A percentile compares a stretch with the other conserved stretches of the same genome.
phyloP scores from a whole-genome alignment of 192 early-diverging fungal genomes.

The Phycomyces nitens region DNA sequence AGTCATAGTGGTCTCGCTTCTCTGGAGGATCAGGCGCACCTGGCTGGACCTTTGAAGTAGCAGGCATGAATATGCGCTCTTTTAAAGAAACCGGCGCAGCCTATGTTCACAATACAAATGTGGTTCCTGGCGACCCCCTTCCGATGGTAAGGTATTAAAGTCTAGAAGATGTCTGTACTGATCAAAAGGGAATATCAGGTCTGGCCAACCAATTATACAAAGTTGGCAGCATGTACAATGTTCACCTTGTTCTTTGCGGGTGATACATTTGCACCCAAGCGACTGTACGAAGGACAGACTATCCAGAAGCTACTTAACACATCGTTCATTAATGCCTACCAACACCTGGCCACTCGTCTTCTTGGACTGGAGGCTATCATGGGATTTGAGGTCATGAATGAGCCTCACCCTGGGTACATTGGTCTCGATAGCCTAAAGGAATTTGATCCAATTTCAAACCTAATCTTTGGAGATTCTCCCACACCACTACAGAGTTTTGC shows the following conservation, averaged over 20 bases:
- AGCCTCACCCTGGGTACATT: conserved; percentile 64
- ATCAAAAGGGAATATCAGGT: conserved; percentile 41
- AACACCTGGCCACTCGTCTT: conserved; percentile 68
- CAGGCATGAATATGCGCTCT: conserved; percentile 66
- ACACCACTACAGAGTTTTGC: conserved; percentile 74
- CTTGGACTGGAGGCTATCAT: conserved; percentile 60
- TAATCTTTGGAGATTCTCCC: conserved; percentile 70
- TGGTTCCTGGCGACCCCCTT: conserved; percentile 43
- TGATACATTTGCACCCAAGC: conserved; percentile 66
- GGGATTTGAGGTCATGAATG: conserved; percentile 73
- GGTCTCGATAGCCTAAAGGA: conserved; percentile 53
- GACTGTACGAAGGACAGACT: conserved; percentile 59
- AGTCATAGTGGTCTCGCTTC: conserved; percentile 58
- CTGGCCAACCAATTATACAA: conserved; percentile 89
- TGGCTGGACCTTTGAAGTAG: conserved; percentile 83
- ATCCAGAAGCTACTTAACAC: conserved; percentile 67
- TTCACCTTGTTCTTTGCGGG: conserved; percentile 83
- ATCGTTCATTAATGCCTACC: conserved; percentile 62
- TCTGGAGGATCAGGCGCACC: conserved; percentile 84
- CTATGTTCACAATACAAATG: conserved; percentile 69
- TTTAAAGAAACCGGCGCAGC: conserved; percentile 79
- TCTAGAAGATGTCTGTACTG: too few relatives aligned
- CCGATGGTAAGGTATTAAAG: conserved; percentile 25
- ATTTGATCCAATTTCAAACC: conserved; percentile 62
- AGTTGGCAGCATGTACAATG: conserved; percentile 79